Evolutionary conservation across 2,329 filamentous ascomycete genomes (phyloP).

Genomic region (Nemania diffusa): DNA sequence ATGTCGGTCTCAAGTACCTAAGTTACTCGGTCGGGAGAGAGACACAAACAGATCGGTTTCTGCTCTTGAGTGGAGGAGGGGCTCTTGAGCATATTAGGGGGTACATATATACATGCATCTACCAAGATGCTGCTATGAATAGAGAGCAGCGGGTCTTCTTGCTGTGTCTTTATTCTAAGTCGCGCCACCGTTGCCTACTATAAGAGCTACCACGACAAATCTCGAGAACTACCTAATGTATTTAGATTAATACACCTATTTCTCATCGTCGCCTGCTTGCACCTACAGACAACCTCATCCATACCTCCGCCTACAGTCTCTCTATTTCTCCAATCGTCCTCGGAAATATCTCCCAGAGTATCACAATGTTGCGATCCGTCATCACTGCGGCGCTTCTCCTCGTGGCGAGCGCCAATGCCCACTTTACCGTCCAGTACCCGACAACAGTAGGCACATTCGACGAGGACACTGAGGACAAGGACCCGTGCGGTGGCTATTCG

Average conservation of each 20-base stretch:
- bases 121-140: not conserved
- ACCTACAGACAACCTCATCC: no score
- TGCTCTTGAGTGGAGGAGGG: not conserved
- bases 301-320: not conserved
- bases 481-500: conserved; percentile 66
- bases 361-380: conserved; percentile 51
- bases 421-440: conserved; percentile 65
- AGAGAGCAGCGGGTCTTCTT: conserved; percentile 17
- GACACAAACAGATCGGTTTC: not conserved
- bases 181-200: conserved; percentile 1
- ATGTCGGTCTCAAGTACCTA: conserved; percentile 26
- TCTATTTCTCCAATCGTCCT: not conserved
- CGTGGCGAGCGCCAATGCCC: conserved; percentile 57
- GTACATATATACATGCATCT: not conserved
- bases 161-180: not conserved
- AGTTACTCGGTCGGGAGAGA: not conserved
- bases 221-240: not conserved
- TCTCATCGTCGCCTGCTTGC: not conserved
- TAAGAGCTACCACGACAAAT: conserved; percentile 18
- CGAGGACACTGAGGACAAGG: conserved; percentile 57
- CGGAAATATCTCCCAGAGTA: conserved; percentile 32
- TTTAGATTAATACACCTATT: conserved; percentile 27
- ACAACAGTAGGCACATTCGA: conserved; percentile 59
- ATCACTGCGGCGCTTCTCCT: conserved; percentile 51
- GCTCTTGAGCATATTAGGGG: conserved; percentile 18